phyloP scores from a whole-genome alignment of 257 asterid genomes.

The Nicotiana noctiflora region DNA sequence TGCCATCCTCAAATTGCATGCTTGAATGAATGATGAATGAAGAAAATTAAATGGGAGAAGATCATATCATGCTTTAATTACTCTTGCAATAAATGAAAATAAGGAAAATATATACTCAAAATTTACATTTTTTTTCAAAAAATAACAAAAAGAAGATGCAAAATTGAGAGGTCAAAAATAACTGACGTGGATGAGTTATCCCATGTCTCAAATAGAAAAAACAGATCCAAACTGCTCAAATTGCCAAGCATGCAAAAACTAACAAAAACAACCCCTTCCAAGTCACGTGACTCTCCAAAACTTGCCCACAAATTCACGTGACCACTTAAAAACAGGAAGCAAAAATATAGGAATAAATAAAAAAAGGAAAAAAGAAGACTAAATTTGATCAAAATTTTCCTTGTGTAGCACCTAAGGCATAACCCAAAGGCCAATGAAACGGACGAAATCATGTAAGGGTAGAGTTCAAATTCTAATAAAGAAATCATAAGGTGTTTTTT shows the following conservation, averaged over 20 bases:
- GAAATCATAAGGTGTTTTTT: not conserved
- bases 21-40: not conserved
- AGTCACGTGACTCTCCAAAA: not conserved
- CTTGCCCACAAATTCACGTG: not conserved
- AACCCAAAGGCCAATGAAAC: too few relatives aligned
- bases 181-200: conserved; percentile 1
- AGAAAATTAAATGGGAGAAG: not conserved
- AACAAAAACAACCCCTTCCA: not conserved
- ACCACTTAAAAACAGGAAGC: not conserved
- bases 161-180: conserved; percentile 8
- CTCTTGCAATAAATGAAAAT: not conserved
- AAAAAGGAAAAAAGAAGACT: not conserved
- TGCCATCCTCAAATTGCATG: not conserved
- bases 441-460: too few relatives aligned
- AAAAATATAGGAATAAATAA: not conserved
- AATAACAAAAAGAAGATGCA: not conserved
- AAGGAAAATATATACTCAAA: not conserved
- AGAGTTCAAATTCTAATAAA: too few relatives aligned
- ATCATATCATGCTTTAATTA: conserved; percentile 3
- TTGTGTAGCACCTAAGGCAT: not conserved
- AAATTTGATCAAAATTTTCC: not conserved
- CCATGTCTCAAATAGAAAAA: conserved; percentile 8
- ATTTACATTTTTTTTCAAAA: not conserved
- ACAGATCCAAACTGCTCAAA: not conserved
- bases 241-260: not conserved